phyloP scores from a whole-genome alignment of 495 filamentous ascomycete species.

The Peziza echinospora region DNA sequence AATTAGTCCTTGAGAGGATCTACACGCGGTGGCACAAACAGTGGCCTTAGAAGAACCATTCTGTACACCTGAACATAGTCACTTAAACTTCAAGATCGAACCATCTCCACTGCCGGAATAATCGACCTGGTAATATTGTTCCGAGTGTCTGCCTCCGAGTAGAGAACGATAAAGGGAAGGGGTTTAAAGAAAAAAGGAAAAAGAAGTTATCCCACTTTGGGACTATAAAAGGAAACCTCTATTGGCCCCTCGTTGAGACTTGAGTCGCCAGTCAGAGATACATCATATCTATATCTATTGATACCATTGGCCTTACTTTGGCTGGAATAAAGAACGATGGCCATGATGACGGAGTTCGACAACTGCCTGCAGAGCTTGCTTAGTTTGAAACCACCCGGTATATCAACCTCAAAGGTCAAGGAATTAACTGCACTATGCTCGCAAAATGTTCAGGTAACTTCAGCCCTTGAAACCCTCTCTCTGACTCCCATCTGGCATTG shows the following conservation, averaged over 20 bases:
- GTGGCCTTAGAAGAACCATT: background rate
- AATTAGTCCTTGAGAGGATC: background rate
- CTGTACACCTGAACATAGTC: background rate
- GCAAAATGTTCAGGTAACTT: conserved; percentile 77
- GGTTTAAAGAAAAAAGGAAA: background rate
- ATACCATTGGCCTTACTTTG: conserved; percentile 4
- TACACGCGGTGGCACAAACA: background rate
- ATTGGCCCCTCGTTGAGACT: too few relatives aligned
- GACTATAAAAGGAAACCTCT: too few relatives aligned
- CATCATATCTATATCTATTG: background rate
- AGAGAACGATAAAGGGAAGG: background rate
- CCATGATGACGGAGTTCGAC: conserved; percentile 67
- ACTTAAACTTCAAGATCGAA: background rate
- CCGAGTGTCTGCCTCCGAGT: background rate
- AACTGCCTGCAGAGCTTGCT: conserved; percentile 77
- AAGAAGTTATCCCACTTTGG: background rate
- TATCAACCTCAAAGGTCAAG: conserved; percentile 73
- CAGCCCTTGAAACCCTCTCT: conserved; percentile 11
- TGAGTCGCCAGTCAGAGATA: too few relatives aligned
- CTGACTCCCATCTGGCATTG: too few relatives aligned
- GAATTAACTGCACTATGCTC: conserved; percentile 69
- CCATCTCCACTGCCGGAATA: background rate
- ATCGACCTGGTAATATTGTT: background rate
- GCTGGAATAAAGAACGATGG: conserved; percentile 9
- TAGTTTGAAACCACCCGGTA: conserved; percentile 72